These are phyloP conservation scores for Didymella arachidicola DNA, from an alignment of 2,329 filamentous ascomycete genomes.

Conservation along the genomic window DNA sequence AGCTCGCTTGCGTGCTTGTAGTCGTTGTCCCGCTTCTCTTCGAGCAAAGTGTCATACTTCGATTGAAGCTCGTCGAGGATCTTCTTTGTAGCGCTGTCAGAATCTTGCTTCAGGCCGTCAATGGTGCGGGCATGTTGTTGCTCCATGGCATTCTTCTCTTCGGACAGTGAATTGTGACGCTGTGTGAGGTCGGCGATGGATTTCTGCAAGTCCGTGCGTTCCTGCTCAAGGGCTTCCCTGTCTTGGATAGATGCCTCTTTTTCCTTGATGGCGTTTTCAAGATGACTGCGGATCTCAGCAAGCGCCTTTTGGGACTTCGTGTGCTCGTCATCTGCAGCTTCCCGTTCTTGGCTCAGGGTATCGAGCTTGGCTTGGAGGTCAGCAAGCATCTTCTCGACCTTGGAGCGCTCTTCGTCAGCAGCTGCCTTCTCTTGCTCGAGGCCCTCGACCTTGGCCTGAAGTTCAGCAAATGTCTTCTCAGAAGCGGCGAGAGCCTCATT, in stretches of 20 bases:
- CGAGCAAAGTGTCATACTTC: constrained; percentile 32
- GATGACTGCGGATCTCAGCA: constrained; percentile 26
- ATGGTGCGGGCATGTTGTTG: constrained; percentile 41
- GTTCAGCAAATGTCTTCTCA: constrained; percentile 18
- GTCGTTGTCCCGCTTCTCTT: constrained; percentile 30
- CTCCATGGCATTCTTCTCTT: constrained; percentile 42
- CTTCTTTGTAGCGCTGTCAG: constrained; percentile 37
- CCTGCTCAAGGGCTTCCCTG: constrained; percentile 29
- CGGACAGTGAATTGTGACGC: constrained; percentile 38
- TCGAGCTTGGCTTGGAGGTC: constrained; percentile 19
- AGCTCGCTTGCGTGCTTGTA: constrained; percentile 31
- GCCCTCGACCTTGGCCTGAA: constrained; percentile 33
- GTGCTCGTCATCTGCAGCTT: constrained; percentile 25
- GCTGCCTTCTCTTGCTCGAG: constrained; percentile 29
- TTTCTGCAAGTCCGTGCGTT: constrained; percentile 31
- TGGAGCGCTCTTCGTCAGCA: constrained; percentile 25
- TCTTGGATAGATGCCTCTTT: constrained; percentile 30
- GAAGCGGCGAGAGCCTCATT: constrained; percentile 32
- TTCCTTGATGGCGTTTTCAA: constrained; percentile 7
- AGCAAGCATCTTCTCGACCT: constrained; percentile 17
- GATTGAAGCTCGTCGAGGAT: constrained; percentile 39
- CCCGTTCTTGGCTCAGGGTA: constrained; percentile 27
- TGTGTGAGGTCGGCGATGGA: constrained; percentile 43
- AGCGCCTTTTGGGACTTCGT: constrained; percentile 25
- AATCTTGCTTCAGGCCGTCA: constrained; percentile 43